phyloP scores from a whole-genome alignment of 768 basidiomycete species.

The Mycena galopus region DNA sequence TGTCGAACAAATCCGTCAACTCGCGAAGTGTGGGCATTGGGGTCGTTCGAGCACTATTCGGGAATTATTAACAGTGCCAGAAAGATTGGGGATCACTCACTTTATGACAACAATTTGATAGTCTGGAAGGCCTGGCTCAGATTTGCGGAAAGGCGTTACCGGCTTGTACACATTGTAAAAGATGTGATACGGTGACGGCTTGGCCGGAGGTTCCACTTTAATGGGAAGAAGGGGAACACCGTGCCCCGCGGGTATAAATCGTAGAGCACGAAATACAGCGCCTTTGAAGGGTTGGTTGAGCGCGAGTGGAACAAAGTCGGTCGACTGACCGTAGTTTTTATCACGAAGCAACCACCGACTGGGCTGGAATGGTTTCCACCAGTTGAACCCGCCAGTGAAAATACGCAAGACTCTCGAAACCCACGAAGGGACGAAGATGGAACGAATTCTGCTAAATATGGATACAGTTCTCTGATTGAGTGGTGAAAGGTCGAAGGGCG shows the following conservation, averaged over 20 bases:
- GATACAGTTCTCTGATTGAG: slow-evolving; percentile 38
- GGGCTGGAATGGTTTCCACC: slow-evolving; percentile 75
- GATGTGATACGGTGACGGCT: slow-evolving; percentile 75
- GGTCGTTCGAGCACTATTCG: slow-evolving; percentile 82
- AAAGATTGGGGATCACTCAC: slow-evolving; percentile 57
- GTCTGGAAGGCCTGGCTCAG: slow-evolving; percentile 82
- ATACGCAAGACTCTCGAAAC: slow-evolving; percentile 47
- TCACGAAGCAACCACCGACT: slow-evolving; percentile 62
- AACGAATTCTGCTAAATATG: slow-evolving; percentile 51
- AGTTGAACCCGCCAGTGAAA: slow-evolving; percentile 57
- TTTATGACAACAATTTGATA: slow-evolving; percentile 90
- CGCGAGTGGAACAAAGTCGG: background rate
- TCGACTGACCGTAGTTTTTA: slow-evolving; percentile 64
- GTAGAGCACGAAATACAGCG: slow-evolving; percentile 74
- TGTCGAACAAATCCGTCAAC: slow-evolving; percentile 77
- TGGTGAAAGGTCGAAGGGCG: slow-evolving; percentile 45
- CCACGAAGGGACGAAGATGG: slow-evolving; percentile 50
- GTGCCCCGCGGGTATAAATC: slow-evolving; percentile 81
- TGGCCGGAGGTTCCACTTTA: slow-evolving; percentile 33
- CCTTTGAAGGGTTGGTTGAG: slow-evolving; percentile 55
- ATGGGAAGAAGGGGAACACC: slow-evolving; percentile 57
- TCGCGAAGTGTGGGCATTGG: slow-evolving; percentile 87
- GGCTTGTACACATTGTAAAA: slow-evolving; percentile 97
- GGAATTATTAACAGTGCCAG: background rate
- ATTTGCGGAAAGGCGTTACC: slow-evolving; percentile 85